Evolutionary conservation across 1,284 basidiomycete genomes (phyloP).

Genomic region (Abortiporus biennis): DNA sequence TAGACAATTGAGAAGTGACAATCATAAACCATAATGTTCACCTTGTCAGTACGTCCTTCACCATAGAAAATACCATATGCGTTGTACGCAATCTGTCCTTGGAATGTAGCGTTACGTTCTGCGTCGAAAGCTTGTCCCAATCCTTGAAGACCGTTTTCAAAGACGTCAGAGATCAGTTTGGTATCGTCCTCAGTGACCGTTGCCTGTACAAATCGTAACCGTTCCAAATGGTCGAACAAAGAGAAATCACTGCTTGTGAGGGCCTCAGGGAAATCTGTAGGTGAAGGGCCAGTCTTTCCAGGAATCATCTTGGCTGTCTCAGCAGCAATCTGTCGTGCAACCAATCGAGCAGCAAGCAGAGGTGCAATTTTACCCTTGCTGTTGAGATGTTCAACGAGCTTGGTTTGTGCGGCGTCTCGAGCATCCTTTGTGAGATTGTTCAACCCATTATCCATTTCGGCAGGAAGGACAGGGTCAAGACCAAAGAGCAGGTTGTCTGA

Average conservation of each 20-base stretch:
- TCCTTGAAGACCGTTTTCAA: slow-evolving; percentile 60
- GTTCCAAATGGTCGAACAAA: slow-evolving; percentile 70
- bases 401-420: slow-evolving; percentile 52
- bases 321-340: slow-evolving; percentile 61
- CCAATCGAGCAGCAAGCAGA: slow-evolving; percentile 61
- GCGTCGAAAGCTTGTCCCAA: no score
- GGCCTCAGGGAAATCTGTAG: slow-evolving; percentile 29
- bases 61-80: slow-evolving; percentile 61
- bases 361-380: slow-evolving; percentile 38
- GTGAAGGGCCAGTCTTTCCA: slow-evolving; percentile 18
- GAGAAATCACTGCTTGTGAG: slow-evolving; percentile 53
- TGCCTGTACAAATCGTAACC: slow-evolving; percentile 59
- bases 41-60: slow-evolving; percentile 66
- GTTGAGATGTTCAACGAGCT: slow-evolving; percentile 50
- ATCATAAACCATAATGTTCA: no score
- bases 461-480: slow-evolving; percentile 53
- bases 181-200: slow-evolving; percentile 41
- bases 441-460: slow-evolving; percentile 36
- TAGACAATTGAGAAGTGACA: no score
- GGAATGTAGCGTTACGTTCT: slow-evolving; percentile 55
- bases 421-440: slow-evolving; percentile 29
- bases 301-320: slow-evolving; percentile 55
- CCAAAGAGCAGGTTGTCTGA: slow-evolving; percentile 69
- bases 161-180: slow-evolving; percentile 46
- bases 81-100: slow-evolving; percentile 72